Evolutionary conservation across 2,329 filamentous ascomycete species (phyloP).

Genomic region (Aplosporella prunicola): DNA sequence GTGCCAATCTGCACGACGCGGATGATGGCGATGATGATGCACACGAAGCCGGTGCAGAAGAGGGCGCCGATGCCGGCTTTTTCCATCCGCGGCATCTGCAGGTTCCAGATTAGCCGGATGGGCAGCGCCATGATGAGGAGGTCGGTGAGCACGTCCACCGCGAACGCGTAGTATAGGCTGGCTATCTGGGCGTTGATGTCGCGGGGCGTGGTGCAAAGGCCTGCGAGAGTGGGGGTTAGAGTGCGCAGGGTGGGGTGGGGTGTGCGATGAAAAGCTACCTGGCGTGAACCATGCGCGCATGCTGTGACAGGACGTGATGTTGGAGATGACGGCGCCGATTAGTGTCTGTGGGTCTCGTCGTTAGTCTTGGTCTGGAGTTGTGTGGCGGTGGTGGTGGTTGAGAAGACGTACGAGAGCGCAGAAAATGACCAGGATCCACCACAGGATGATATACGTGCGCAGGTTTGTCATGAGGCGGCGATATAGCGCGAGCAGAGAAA

Average conservation of each 20-base stretch:
- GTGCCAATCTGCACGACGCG: constrained; percentile 25
- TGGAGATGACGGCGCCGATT: constrained; percentile 28
- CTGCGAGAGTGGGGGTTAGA: constrained; percentile 5
- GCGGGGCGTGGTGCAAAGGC: constrained; percentile 18
- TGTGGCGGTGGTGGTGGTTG: neutral
- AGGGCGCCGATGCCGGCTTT: constrained; percentile 25
- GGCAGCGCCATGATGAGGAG: constrained; percentile 32
- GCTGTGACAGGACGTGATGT: constrained; percentile 25
- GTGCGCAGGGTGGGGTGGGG: neutral
- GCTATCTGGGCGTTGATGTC: constrained; percentile 24
- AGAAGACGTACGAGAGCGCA: constrained; percentile 23
- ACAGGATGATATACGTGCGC: constrained; percentile 24
- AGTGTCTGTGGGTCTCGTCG: constrained; percentile 19
- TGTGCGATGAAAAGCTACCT: constrained; percentile 1
- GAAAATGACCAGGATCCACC: constrained; percentile 29
- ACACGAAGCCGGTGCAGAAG: constrained; percentile 20
- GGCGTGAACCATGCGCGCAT: constrained; percentile 29
- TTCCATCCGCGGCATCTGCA: constrained; percentile 25
- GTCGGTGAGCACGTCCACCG: constrained; percentile 28
- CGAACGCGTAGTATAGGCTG: constrained; percentile 28
- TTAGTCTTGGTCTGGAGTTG: no score
- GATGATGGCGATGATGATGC: constrained; percentile 20
- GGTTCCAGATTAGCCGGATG: constrained; percentile 27
- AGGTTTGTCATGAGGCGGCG: constrained; percentile 28
- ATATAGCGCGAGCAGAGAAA: constrained; percentile 32